Evolutionary conservation across 2,329 filamentous ascomycete genomes (phyloP).

Genomic region (Colletotrichum sp.): DNA sequence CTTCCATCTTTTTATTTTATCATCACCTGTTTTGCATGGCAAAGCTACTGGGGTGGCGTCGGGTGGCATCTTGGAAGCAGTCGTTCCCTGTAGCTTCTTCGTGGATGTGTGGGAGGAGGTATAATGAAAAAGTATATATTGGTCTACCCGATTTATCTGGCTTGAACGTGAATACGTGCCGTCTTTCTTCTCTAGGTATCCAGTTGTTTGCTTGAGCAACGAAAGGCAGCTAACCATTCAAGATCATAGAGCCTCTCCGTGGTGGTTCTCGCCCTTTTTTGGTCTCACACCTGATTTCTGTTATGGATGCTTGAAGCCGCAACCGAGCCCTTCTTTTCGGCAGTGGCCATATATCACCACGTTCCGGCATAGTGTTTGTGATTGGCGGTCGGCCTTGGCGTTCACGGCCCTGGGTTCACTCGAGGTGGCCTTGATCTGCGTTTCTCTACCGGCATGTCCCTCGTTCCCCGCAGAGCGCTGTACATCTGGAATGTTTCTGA

Average conservation of each 20-base stretch:
- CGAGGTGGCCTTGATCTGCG: background rate
- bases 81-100: background rate
- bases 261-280: background rate
- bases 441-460: rapidly evolving
- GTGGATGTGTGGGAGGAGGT: background rate
- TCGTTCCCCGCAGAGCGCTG: rapidly evolving
- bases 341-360: background rate
- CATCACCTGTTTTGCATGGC: slow-evolving; percentile 1
- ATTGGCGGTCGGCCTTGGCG: background rate
- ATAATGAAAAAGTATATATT: slow-evolving; percentile 2
- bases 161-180: background rate
- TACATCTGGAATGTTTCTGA: rapidly evolving
- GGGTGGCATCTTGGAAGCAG: slow-evolving; percentile 14
- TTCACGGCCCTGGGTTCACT: background rate
- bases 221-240: background rate
- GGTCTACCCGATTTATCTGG: background rate
- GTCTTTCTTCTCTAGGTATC: background rate
- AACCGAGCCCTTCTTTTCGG: background rate
- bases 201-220: background rate
- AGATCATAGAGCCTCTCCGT: rapidly evolving
- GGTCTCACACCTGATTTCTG: rapidly evolving
- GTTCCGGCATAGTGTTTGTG: background rate
- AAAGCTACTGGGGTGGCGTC: slow-evolving; percentile 10
- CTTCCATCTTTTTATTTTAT: background rate
- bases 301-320: background rate